These are phyloP conservation scores for Tephrocybe sp. DNA, from an alignment of 768 basidiomycete genomes.

Conservation along the genomic window DNA sequence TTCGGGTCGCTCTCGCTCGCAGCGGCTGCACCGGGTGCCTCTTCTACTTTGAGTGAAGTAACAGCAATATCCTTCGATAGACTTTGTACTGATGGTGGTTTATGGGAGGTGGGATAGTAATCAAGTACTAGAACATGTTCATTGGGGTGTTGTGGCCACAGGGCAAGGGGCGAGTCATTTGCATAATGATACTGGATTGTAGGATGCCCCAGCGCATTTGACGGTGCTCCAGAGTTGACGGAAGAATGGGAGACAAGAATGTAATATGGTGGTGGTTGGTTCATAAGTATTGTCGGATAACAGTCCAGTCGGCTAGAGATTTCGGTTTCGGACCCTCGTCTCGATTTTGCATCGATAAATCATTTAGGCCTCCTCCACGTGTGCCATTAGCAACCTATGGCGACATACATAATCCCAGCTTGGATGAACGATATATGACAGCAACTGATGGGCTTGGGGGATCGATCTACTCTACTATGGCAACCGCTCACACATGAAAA, in stretches of 20 bases:
- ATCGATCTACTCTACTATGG: no score
- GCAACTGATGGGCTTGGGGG: slow-evolving; percentile 13
- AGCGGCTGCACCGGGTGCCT: slow-evolving; percentile 68
- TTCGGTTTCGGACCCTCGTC: not conserved
- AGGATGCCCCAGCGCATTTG: slow-evolving; percentile 62
- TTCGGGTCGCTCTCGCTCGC: slow-evolving; percentile 45
- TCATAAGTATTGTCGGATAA: slow-evolving; percentile 14
- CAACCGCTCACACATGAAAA: slow-evolving; percentile 16
- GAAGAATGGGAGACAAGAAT: slow-evolving; percentile 65
- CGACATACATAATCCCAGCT: not conserved
- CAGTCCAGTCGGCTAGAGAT: slow-evolving; percentile 6
- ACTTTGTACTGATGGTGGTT: slow-evolving; percentile 49
- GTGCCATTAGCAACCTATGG: not conserved
- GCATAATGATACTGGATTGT: slow-evolving; percentile 80
- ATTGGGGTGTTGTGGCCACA: slow-evolving; percentile 57
- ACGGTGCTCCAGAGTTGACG: slow-evolving; percentile 34
- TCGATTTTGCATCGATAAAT: not conserved
- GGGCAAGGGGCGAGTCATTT: slow-evolving; percentile 70
- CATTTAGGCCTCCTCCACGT: not conserved
- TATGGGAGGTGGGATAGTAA: slow-evolving; percentile 48
- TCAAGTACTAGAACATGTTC: slow-evolving; percentile 79
- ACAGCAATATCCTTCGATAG: slow-evolving; percentile 47
- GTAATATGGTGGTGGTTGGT: slow-evolving; percentile 65
- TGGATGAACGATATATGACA: slow-evolving; percentile 4
- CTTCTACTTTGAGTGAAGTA: slow-evolving; percentile 63